These are phyloP conservation scores for Penicillium herquei DNA, from an alignment of 495 filamentous ascomycete species.

Conservation along the genomic window DNA sequence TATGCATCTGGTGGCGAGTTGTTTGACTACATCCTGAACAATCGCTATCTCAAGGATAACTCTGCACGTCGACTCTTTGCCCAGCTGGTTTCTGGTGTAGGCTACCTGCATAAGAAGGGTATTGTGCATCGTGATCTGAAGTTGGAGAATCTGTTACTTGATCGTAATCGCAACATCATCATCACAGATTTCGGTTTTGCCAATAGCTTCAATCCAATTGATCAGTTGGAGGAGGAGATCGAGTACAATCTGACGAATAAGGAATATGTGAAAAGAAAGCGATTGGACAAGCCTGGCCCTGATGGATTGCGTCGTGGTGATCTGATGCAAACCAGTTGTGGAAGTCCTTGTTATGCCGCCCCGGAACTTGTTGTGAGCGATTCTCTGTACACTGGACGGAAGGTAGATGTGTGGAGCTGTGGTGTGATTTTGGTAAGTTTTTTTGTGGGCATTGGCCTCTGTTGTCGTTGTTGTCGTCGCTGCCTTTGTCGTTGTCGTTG, in stretches of 20 bases:
- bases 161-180: conserved; percentile 97
- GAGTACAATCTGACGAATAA: conserved; percentile 83
- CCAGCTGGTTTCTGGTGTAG: conserved; percentile 93
- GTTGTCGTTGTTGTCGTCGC: background rate
- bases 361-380: conserved; percentile 98
- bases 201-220: conserved; percentile 88
- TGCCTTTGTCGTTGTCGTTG: too few species aligned
- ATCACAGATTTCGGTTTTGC: conserved; percentile 99
- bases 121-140: conserved; percentile 98
- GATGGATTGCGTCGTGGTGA: conserved; percentile 74
- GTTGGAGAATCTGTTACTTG: conserved; percentile 92
- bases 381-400: conserved; percentile 92
- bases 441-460: background rate
- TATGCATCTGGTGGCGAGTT: conserved; percentile 97
- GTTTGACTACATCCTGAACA: conserved; percentile 96
- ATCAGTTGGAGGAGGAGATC: conserved; percentile 86
- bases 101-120: conserved; percentile 98
- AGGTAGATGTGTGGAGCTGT: conserved; percentile 99
- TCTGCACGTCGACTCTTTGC: conserved; percentile 89
- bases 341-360: conserved; percentile 83
- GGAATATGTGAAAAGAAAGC: conserved; percentile 76
- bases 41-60: conserved; percentile 92
- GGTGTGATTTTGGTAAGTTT: conserved; percentile 87
- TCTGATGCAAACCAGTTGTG: conserved; percentile 59
- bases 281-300: conserved; percentile 78